Conservation (phyloP, 2,329 filamentous ascomycete genomes). For the Alternaria hordeiaustralica region DNA sequence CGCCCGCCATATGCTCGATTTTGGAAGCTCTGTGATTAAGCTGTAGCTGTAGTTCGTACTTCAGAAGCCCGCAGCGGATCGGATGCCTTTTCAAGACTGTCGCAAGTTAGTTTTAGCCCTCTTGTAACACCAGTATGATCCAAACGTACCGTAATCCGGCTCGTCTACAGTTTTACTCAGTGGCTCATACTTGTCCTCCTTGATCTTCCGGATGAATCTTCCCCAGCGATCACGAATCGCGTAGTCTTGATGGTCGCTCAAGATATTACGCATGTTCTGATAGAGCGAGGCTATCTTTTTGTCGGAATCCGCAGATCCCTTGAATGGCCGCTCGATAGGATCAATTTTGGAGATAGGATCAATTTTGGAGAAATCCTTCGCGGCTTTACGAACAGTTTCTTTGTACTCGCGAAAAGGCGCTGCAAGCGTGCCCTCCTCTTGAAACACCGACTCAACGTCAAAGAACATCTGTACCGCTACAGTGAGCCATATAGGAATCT, state of each 20-base stretch:
- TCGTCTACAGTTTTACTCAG: not conserved
- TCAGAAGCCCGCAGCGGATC: not conserved
- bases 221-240: not conserved
- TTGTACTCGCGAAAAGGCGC: not conserved
- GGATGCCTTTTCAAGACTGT: not conserved
- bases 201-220: not conserved
- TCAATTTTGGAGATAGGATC: not conserved
- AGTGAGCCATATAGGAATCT: not conserved
- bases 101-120: not conserved
- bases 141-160: not conserved
- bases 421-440: not conserved
- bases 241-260: not conserved
- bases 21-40: not conserved
- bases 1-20: not conserved
- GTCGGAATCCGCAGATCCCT: not conserved
- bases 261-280: not conserved
- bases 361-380: too few relatives aligned
- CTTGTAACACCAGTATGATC: not conserved
- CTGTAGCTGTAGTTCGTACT: not conserved
- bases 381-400: not conserved
- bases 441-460: not conserved
- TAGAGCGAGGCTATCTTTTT: not conserved
- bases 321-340: not conserved
- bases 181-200: not conserved
- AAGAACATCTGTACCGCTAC: not conserved